Base-by-base conservation (phyloP, 2,329 filamentous ascomycete genomes). In the Graphiopsis chlorocephala region DNA sequence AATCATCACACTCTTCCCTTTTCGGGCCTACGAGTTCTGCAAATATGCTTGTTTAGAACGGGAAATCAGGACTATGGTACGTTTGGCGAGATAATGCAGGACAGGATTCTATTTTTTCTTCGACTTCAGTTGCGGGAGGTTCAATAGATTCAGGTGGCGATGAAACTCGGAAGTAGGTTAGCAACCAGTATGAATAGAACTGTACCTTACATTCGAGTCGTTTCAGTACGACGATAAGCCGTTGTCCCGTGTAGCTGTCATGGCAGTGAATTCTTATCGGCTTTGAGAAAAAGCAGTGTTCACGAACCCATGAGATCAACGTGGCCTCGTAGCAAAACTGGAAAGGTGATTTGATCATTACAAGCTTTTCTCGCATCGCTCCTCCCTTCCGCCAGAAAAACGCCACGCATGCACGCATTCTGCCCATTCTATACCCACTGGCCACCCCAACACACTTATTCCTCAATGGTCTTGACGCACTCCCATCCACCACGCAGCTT, bases 401-500 rank as follows among this genome's bases (percentile, higher is more conserved):
- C 42, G 59, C 50, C 25, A 26, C 29, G 59, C 59, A 33, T 52
- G 59, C 31, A 45, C 25, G 26, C 45, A 25, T n/a, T 7, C 25
- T 7, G 45, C 28, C 28, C 17, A 17, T 7, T 29, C 20, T 61
- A 58, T 45, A 12, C 23, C 23, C 23, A 7, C 25, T 45, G n/a
- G n/a, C n/a, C n/a, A n/a, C n/a, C n/a, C n/a, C n/a, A n/a, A 17
- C 25, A 12, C 33, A 29, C 65, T 67, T 74, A 77, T 68, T 78
- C 76, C 66, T 97, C 94, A 76, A 99, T 93, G 66, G 92, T 93
- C 86, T 97, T 97, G 70, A 98, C 92, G 74, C 91, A 92, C 80
- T 98, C 93, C 95, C 95, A 99, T 76, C 96, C 92, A 63, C 95
- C 95, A 77, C 90, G 91, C 72, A 99, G 82, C 77, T 96, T 96